A percentile compares a stretch with the other conserved stretches of the same genome.
Conservation (phyloP, 306 rosid species). For the Lablab purpureus region DNA sequence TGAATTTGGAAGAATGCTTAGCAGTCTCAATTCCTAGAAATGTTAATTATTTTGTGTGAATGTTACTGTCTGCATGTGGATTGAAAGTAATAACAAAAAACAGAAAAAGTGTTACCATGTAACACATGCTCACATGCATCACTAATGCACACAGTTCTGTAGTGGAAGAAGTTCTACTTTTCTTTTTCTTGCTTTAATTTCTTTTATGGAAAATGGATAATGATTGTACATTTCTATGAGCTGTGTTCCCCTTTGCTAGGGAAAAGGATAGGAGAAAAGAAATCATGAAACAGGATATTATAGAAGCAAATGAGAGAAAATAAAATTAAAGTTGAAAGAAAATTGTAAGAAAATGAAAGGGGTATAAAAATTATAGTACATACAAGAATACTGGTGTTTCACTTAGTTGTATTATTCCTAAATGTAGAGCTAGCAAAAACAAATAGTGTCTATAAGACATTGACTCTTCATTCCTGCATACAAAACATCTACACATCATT, state of each 20-base stretch:
- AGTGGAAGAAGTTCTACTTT: constrained; percentile 22
- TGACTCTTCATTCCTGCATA: background rate
- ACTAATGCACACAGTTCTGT: background rate
- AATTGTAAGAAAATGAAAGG: background rate
- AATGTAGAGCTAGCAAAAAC: background rate
- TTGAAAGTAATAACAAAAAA: background rate
- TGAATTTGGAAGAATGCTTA: too few species aligned
- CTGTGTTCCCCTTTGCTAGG: background rate
- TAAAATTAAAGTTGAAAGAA: background rate
- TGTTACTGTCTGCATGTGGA: background rate
- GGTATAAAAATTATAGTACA: too few species aligned
- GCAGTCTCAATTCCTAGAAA: too few species aligned
- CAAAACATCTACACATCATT: background rate
- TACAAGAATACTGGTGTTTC: background rate
- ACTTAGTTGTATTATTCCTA: background rate
- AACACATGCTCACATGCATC: constrained; percentile 20
- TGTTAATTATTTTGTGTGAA: too few species aligned
- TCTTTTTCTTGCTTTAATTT: background rate
- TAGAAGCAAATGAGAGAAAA: background rate
- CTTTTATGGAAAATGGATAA: background rate
- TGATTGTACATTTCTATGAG: background rate
- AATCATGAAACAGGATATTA: background rate
- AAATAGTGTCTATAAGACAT: background rate
- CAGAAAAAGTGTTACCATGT: background rate
- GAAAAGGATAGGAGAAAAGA: background rate